Evolutionary conservation across 805 yeast genomes (phyloP), one percentile per base, ranked within the genome.

Genomic region (Candida jianshihensis): DNA sequence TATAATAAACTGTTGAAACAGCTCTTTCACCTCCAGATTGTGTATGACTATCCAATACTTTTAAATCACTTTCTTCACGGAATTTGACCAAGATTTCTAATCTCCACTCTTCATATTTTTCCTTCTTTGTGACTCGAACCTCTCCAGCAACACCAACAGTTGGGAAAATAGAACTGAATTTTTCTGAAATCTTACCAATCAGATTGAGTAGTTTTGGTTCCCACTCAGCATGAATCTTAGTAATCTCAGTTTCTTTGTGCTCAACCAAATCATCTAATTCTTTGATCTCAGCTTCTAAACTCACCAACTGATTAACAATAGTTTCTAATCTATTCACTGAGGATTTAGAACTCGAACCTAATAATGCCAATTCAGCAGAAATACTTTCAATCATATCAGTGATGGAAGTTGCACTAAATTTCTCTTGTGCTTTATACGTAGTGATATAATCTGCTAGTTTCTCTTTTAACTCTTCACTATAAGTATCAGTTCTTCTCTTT

Each of bases 11-110:
- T 0, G 97, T 92, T 0, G 97, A 81, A 0, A 92, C 96, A 1
- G 97, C 95, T 51, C 96, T 75, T 59, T 92, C 99, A 34, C 99
- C 99, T 38, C 99, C 99, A 1, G 96, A 86, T 56, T 92, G 98
- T 3, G 90, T 76, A 39, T 82, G 87, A n/a, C 86, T 76, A 50
- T 86, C 89, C 33, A 92, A 66, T 15, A 74, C 73, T 43, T 78
- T 78, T 40, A 83, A 57, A n/a, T 70, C 77, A 13, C 88, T 77
- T 33, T 70, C 74, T 45, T 82, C 87, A 52, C 98, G 71, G 57
- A 92, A 92, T 43, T 86, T 78, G 8, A 92, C 97, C 56, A 77
- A 56, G 30, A 94, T 85, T 41, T 84, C 83, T 34, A 92, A 61
- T 48, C 76, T 74, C 98, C 98, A 92, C 34, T 86, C 79, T 15